phyloP scores from a whole-genome alignment of 306 rosid species.

The Rosa chinensis region DNA sequence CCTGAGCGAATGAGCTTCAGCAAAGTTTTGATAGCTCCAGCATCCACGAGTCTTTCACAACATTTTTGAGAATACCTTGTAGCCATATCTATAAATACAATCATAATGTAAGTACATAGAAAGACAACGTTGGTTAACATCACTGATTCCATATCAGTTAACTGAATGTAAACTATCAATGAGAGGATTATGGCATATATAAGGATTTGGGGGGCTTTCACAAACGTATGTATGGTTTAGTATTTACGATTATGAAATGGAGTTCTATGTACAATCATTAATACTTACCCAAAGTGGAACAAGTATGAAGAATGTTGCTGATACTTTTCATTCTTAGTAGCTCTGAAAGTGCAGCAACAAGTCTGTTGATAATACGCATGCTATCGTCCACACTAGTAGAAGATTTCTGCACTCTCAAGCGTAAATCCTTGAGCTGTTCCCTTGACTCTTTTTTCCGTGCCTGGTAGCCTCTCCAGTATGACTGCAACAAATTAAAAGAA shows the following conservation, averaged over 20 bases:
- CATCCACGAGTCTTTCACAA: slow-evolving; percentile 85
- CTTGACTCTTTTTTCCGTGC: slow-evolving; percentile 62
- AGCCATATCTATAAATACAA: slow-evolving; percentile 60
- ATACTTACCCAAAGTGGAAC: slow-evolving; percentile 75
- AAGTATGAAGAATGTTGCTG: slow-evolving; percentile 66
- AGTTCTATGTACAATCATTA: neutral
- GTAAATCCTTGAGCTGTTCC: slow-evolving; percentile 62
- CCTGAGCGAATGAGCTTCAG: slow-evolving; percentile 68
- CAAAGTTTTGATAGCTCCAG: slow-evolving; percentile 71
- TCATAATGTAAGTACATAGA: neutral
- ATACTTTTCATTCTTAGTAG: slow-evolving; percentile 55
- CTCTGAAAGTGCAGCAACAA: slow-evolving; percentile 56
- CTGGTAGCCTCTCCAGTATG: slow-evolving; percentile 80
- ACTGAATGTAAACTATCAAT: neutral
- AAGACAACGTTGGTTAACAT: neutral
- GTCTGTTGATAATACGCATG: slow-evolving; percentile 77
- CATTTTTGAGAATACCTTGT: slow-evolving; percentile 83
- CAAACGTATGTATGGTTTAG: neutral
- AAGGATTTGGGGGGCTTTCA: neutral
- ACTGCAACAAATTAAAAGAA: slow-evolving; percentile 38
- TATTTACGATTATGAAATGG: neutral
- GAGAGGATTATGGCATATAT: neutral
- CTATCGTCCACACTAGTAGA: slow-evolving; percentile 80
- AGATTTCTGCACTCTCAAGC: slow-evolving; percentile 62
- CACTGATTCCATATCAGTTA: neutral